Evolutionary conservation across 2,329 filamentous ascomycete species (phyloP).

Genomic region (Ascomycota sp.): DNA sequence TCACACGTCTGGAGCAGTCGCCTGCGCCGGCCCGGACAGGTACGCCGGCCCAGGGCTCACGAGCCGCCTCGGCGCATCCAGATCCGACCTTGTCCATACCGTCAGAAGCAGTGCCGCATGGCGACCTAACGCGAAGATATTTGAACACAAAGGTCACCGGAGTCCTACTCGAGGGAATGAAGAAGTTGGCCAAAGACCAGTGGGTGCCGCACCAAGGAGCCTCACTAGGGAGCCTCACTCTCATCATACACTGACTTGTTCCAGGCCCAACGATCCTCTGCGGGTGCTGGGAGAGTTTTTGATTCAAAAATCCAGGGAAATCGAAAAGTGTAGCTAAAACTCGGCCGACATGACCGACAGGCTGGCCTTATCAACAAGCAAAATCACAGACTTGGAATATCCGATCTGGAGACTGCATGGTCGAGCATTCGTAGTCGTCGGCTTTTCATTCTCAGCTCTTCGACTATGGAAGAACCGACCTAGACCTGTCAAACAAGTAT

Average conservation of each 20-base stretch:
- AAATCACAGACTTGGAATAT: neutral
- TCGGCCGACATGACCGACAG: slow-evolving; percentile 1
- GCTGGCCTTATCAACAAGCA: too few species aligned
- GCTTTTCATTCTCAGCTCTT: slow-evolving; percentile 14
- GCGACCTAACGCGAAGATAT: slow-evolving; percentile 47
- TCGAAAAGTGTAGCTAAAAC: slow-evolving; percentile 22
- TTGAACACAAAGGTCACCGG: slow-evolving; percentile 49
- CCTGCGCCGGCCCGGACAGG: slow-evolving; percentile 22
- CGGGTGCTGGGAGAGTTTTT: slow-evolving; percentile 48
- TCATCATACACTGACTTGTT: neutral
- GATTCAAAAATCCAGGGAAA: slow-evolving; percentile 41
- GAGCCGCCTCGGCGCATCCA: slow-evolving; percentile 34
- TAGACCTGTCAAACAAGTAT: slow-evolving; percentile 17
- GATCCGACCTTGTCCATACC: slow-evolving; percentile 32
- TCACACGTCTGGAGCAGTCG: slow-evolving; percentile 6
- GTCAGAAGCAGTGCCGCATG: slow-evolving; percentile 36
- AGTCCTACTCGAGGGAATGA: slow-evolving; percentile 51
- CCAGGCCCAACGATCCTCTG: slow-evolving; percentile 44
- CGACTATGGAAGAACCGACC: slow-evolving; percentile 10
- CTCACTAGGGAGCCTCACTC: too few species aligned
- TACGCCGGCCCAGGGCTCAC: slow-evolving; percentile 27
- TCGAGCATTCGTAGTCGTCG: slow-evolving; percentile 8
- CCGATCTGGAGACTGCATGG: slow-evolving; percentile 4
- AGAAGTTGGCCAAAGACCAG: slow-evolving; percentile 47
- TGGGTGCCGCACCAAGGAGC: slow-evolving; percentile 21